These are phyloP conservation scores for Coemansia sp. DNA, from an alignment of 192 early-diverging fungal genomes.

Conservation along the genomic window DNA sequence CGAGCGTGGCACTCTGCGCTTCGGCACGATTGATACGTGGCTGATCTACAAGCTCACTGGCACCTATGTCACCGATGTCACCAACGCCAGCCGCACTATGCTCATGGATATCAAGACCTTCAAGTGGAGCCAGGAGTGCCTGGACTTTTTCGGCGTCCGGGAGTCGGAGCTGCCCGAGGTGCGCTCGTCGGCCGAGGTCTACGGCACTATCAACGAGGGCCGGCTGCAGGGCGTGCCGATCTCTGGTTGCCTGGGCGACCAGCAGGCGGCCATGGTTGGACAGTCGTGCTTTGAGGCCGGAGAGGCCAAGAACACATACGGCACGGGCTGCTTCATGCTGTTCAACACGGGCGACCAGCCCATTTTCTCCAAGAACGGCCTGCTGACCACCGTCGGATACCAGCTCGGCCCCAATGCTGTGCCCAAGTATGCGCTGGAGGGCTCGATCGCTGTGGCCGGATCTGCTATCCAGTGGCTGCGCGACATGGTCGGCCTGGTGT, in stretches of 20 bases:
- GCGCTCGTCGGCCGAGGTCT: constrained; percentile 74
- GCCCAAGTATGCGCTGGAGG: constrained; percentile 86
- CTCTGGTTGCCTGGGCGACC: constrained; percentile 89
- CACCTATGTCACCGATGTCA: constrained; percentile 86
- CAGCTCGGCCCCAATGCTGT: constrained; percentile 70
- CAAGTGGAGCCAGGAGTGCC: constrained; percentile 74
- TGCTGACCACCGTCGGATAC: constrained; percentile 88
- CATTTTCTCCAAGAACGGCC: constrained; percentile 76
- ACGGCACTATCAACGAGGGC: constrained; percentile 63
- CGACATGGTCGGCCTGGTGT: constrained; percentile 81
- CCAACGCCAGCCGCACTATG: constrained; percentile 94
- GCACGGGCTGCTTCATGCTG: constrained; percentile 95
- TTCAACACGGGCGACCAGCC: constrained; percentile 82
- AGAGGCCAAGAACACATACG: constrained; percentile 94
- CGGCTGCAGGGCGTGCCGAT: constrained; percentile 72
- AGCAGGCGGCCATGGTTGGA: constrained; percentile 94
- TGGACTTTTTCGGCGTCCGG: constrained; percentile 76
- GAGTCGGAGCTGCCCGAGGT: constrained; percentile 71
- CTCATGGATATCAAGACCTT: constrained; percentile 84
- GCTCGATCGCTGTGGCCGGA: constrained; percentile 87
- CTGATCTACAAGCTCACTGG: constrained; percentile 92
- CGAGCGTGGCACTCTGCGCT: constrained; percentile 67
- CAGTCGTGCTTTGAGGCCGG: constrained; percentile 86
- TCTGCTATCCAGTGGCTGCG: constrained; percentile 89
- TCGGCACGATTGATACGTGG: constrained; percentile 94